Evolutionary conservation across 2,329 filamentous ascomycete genomes (phyloP), one percentile per base, ranked within the genome.

Genomic region (Ramularia endophylla): DNA sequence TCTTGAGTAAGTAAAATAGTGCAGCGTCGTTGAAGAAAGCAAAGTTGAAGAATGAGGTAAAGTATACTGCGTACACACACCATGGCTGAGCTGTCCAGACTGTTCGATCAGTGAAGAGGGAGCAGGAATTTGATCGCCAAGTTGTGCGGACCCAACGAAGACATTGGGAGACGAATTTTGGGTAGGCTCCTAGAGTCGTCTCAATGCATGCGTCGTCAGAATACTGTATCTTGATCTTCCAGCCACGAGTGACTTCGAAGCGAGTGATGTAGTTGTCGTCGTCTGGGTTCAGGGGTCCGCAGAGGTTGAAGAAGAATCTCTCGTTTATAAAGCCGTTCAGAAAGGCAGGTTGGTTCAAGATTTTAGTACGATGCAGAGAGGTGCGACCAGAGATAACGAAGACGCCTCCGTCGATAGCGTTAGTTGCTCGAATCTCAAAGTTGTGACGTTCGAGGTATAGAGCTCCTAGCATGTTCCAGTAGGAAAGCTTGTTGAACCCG

Each of bases 381-480:
- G 59, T 59, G 5, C 61, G 57, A 11, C 58, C 61, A 1, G 61
- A 63, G 3, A 63, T 41, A 19, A 55, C 55, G 36, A 60, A 63
- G 1, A 61, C 51, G 8, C 61, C 59, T 1, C 58, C 59, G 35
- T 63, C 61, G 1, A 60, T 56, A 2, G 53, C 44, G 16, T 57
- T 60, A 1, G 57, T 60, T 0, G 58, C 51, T 0, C 43, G 49
- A 8, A 57, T 59, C 35, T 65, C 58, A 38, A 60, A 62, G 41
- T 62, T 64, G 38, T 60, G 61, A 2, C 62, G 60, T 12, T 56
- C 46, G 4, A 65, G 50, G 27, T 63, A 63, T 9, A 49, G 42
- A 6, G 41, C 43, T 15, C 57, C 55, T 8, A 52, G 32, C 39
- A 57, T 51, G 17, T 58, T 58, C 44, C 47, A 56, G 36, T 57